Conservation (phyloP, 2,329 filamentous ascomycete genomes). For the Fusarium duplospermum region DNA sequence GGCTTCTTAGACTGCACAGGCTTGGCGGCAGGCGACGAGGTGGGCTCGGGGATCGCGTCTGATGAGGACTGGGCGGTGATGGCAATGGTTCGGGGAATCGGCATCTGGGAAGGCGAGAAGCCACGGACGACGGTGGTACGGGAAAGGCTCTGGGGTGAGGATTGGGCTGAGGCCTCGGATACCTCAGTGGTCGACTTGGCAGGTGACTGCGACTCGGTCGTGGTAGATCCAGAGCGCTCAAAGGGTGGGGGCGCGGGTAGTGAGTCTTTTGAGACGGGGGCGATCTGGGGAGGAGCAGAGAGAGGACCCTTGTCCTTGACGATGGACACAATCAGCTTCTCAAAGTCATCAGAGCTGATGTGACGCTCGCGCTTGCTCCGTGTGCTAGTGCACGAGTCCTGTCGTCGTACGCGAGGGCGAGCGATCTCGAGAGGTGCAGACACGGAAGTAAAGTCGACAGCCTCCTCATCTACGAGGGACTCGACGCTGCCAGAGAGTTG, state of each 20-base stretch:
- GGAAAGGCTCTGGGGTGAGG: conserved; percentile 44
- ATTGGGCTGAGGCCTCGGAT: conserved; percentile 45
- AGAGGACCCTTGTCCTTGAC: conserved; percentile 83
- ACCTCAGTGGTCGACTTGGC: conserved; percentile 70
- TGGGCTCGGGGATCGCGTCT: conserved; percentile 72
- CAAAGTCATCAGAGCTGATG: conserved; percentile 90
- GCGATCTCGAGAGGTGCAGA: conserved; percentile 68
- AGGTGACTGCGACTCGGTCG: conserved; percentile 57
- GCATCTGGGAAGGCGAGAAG: conserved; percentile 82
- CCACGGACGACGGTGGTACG: conserved; percentile 76
- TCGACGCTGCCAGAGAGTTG: conserved; percentile 83
- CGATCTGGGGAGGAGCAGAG: conserved; percentile 51
- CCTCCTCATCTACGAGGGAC: conserved; percentile 77
- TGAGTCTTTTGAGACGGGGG: conserved; percentile 56
- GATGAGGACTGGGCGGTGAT: conserved; percentile 63
- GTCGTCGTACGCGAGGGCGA: conserved; percentile 75
- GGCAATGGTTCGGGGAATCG: conserved; percentile 56
- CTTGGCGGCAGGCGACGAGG: conserved; percentile 68
- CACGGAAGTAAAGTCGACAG: conserved; percentile 67
- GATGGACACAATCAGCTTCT: conserved; percentile 94
- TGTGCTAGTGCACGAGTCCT: conserved; percentile 77
- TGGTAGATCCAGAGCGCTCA: conserved; percentile 58
- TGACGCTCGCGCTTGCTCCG: conserved; percentile 85
- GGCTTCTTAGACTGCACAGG: conserved; percentile 75
- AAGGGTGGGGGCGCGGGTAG: conserved; percentile 47